Percentiles rank a stretch among this genome's conserved stretches.
phyloP scores from a whole-genome alignment of 805 yeast genomes.

The Jamesozyma piceae region DNA sequence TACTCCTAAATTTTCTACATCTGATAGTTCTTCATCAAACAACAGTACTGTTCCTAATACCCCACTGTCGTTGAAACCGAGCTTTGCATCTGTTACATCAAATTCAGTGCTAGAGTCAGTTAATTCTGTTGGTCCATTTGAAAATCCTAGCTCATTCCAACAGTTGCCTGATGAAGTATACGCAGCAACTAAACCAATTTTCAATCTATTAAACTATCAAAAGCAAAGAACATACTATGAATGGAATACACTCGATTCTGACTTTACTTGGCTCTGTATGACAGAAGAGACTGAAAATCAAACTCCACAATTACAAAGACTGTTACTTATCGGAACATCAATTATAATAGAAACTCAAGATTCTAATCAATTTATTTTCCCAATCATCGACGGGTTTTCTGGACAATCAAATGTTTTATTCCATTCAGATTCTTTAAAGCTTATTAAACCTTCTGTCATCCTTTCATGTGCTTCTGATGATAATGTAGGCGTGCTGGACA shows the following conservation, averaged over 20 bases:
- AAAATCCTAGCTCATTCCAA: constrained; percentile 4
- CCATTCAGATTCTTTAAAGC: neutral
- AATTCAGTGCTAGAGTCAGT: neutral
- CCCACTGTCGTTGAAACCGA: constrained; percentile 2
- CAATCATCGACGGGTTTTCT: constrained; percentile 1
- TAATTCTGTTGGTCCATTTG: neutral
- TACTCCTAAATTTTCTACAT: neutral
- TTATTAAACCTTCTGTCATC: constrained; percentile 5
- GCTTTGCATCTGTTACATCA: neutral
- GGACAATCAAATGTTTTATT: neutral
- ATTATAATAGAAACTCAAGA: constrained; percentile 1
- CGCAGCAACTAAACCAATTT: constrained; percentile 9
- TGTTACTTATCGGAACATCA: constrained; percentile 4
- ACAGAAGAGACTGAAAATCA: neutral
- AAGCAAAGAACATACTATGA: constrained; percentile 10
- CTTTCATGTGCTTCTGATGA: neutral
- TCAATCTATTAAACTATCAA: constrained; percentile 12
- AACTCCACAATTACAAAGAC: neutral
- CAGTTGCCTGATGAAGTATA: constrained; percentile 9
- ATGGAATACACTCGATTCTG: constrained; percentile 1
- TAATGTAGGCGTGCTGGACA: neutral
- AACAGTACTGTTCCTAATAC: neutral
- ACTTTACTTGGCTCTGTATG: constrained; percentile 1
- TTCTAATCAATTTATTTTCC: neutral
- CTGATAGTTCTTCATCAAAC: constrained; percentile 2